Base-by-base conservation (phyloP, 257 asterid species). In the Scutellaria baicalensis region DNA sequence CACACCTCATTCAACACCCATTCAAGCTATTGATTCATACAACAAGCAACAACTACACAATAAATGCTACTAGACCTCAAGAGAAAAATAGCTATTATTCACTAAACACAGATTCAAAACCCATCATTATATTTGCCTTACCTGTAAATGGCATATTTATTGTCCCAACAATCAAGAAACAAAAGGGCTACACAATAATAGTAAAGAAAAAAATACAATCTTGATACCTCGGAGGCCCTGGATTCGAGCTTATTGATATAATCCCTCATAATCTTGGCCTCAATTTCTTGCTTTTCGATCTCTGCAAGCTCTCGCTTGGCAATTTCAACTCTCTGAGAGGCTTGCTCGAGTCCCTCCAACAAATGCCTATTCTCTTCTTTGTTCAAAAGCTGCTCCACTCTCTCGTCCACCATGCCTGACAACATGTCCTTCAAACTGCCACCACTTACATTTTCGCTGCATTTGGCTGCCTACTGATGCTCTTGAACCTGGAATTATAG, bases 321-420 rank as follows among this genome's bases (percentile, higher is more conserved):
- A 50, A 9, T 62, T 77, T 91, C 97, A 40, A 91, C 96, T 72
- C 99, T 83, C 70, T 39, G 70, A 0, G 97, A 76, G 42, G 97
- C 99, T 81, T 87, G 81, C 79, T 87, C 91, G 77, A 94, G 79
- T 62, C 95, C 96, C 58, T 87, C 82, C 20, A 94, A 76, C 81
- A 91, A 75, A 67, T 21, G 97, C 73, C 74, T 60, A 69, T 94
- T 94, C 79, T 91, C 99, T 80, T 93, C 97, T 69, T 77, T 91
- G 62, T 76, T 81, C 70, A 94, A 52, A 16, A 94, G 84, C 40
- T 84, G 74, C 58, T 88, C 94, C 1, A 93, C 92, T 65, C 85
- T 82, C 72, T 84, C 89, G 49, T 84, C 97, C 80, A 91, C 87
- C 79, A 89, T 80, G 9, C 92, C 95, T 3, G 94, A 74, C 63